Evolutionary conservation across 2,329 filamentous ascomycete species (phyloP), one percentile per base, ranked within the genome.

Genomic region (Harringtonia lauricola): DNA sequence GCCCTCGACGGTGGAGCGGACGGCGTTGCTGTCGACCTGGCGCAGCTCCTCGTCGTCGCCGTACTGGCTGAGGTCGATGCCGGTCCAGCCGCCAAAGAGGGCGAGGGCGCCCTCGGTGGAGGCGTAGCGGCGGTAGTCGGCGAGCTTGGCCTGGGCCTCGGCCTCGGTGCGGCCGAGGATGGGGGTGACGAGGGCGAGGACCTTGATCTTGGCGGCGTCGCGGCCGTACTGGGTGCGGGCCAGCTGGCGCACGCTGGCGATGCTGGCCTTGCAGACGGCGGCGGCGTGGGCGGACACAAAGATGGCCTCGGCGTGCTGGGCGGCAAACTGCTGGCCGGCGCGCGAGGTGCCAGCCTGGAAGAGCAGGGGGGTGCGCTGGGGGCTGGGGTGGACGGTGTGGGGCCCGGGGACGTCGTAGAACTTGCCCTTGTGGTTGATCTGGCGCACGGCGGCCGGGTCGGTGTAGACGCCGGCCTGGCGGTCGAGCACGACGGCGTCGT

Each of bases 1-100:
- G n/a, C 42, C 47, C 19, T 50, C 47, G 24, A 54, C 49, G 13
- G 48, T 48, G 3, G 51, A 52, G n/a, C 64, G 51, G 49, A 66
- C 52, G 43, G 65, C 55, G 43, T 64, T 59, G 47, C 60, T 61
- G 55, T 66, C 55, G 36, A 61, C 63, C 37, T 63, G 50, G 31
- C 58, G 52, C 42, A 64, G 49, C 41, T 64, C 60, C 48, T 64
- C 58, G 8, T 64, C 61, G 26, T 63, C 61, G 2, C 55, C 61
- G 39, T 60, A 64, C 44, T 57, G 48, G 38, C 46, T 49, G 10
- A 58, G 44, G 42, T 58, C 55, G 17, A 55, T 53, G 19, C 53
- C 54, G 5, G 55, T 52, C 36, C 49, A 52, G 19, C 52, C 52
- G 15, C 45, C 43, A 42, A 57, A 56, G 36, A 52, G 51, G 3